Evolutionary conservation across 2,329 filamentous ascomycete genomes (phyloP).

Genomic region (Fusarium sp.): DNA sequence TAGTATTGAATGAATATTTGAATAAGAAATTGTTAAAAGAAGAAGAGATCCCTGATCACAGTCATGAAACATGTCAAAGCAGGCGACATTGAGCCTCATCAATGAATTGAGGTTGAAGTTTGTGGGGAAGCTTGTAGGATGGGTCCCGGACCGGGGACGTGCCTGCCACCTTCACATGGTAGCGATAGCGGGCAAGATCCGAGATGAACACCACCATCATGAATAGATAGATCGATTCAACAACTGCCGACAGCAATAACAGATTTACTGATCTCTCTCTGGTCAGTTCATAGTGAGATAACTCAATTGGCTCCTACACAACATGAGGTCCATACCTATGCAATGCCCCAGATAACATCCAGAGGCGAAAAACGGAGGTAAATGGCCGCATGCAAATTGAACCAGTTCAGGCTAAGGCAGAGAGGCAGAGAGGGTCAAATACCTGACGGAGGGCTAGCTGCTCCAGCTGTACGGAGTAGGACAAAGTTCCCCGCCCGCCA

Average conservation of each 20-base stretch:
- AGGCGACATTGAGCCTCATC: neutral
- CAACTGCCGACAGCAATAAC: neutral
- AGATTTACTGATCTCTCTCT: neutral
- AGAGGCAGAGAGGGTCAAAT: conserved; percentile 1
- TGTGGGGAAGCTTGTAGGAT: conserved; percentile 8
- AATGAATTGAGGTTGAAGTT: neutral
- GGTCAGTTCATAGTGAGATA: neutral
- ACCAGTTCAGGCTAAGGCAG: conserved; percentile 5
- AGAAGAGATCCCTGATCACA: neutral
- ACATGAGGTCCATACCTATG: neutral
- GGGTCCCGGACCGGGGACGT: neutral
- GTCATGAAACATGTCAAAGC: neutral
- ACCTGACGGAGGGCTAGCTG: neutral
- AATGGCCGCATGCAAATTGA: conserved; percentile 8
- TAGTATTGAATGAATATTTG: neutral
- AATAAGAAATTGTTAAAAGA: too few relatives aligned
- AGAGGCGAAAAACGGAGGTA: neutral
- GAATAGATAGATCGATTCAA: neutral
- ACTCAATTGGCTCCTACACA: rapidly evolving
- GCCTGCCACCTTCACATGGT: neutral
- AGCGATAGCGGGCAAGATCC: conserved; percentile 13
- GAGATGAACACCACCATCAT: neutral
- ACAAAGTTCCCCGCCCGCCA: conserved; percentile 17
- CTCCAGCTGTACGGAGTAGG: conserved; percentile 25
- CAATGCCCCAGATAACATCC: neutral